Percentiles rank a stretch among this genome's conserved stretches.
Conservation (phyloP, 164 flowering plant genomes). For the Sextonia rubra region DNA sequence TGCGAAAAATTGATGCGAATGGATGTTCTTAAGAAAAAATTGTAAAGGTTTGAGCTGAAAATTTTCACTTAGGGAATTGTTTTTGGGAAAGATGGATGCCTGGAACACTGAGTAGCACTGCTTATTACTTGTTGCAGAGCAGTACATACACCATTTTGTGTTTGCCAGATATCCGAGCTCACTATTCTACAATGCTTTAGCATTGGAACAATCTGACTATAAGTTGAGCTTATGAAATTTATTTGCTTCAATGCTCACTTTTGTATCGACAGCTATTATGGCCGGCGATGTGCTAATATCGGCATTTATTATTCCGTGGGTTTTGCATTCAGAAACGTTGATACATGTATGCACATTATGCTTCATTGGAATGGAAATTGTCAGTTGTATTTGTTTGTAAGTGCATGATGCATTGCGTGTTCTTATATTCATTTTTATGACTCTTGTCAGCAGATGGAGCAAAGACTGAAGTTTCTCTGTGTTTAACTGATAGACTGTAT, state of each 20-base stretch:
- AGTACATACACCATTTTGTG: too few species aligned
- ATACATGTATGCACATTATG: not conserved
- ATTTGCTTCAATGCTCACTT: not conserved
- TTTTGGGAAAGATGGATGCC: not conserved
- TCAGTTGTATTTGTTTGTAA: not conserved
- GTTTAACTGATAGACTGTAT: slow-evolving; percentile 41
- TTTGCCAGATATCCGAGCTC: too few species aligned
- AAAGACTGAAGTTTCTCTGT: slow-evolving; percentile 22
- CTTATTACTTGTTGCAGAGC: not conserved
- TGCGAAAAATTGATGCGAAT: too few species aligned
- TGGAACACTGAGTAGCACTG: not conserved
- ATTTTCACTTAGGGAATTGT: not conserved
- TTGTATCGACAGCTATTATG: not conserved
- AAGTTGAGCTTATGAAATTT: not conserved
- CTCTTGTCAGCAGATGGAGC: slow-evolving; percentile 13
- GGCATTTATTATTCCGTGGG: too few species aligned
- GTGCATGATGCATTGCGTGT: not conserved
- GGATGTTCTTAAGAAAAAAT: too few species aligned
- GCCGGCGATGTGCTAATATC: not conserved
- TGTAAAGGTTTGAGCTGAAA: too few species aligned
- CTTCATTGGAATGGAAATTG: not conserved
- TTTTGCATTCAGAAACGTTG: too few species aligned
- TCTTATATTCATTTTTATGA: not conserved
- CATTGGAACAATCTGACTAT: not conserved
- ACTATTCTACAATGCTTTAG: not conserved